phyloP scores from a whole-genome alignment of 768 basidiomycete genomes.

The Suillus alpinus region DNA sequence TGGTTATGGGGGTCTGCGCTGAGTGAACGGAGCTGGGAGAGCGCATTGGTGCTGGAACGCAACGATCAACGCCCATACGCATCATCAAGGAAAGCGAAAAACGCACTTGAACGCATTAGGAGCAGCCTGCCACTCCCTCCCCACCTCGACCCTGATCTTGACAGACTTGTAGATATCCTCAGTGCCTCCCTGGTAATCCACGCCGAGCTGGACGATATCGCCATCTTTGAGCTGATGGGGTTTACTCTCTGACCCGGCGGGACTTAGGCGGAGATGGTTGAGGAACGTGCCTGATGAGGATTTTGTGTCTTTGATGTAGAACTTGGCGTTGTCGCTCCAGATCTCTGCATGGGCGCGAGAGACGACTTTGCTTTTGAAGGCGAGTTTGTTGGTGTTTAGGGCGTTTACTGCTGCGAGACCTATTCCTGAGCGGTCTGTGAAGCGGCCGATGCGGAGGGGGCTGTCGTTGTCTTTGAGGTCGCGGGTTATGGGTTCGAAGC shows the following conservation, averaged over 20 bases:
- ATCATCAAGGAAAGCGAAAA: background rate
- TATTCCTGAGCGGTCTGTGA: conserved; percentile 59
- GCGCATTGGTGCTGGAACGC: conserved; percentile 56
- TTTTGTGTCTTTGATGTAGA: conserved; percentile 89
- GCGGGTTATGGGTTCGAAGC: conserved; percentile 89
- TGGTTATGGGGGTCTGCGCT: conserved; percentile 36
- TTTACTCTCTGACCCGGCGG: conserved; percentile 78
- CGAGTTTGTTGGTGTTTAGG: conserved; percentile 77
- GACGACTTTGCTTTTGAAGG: conserved; percentile 96
- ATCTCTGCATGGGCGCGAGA: conserved; percentile 93
- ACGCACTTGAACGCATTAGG: conserved; percentile 82
- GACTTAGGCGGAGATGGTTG: conserved; percentile 86
- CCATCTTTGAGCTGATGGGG: conserved; percentile 86
- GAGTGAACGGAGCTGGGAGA: conserved; percentile 80
- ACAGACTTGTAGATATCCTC: conserved; percentile 98
- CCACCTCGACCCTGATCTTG: conserved; percentile 91
- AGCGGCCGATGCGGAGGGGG: conserved; percentile 85
- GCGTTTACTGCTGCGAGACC: conserved; percentile 55
- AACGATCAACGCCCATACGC: background rate
- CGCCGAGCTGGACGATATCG: conserved; percentile 91
- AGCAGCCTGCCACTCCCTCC: conserved; percentile 85
- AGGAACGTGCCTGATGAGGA: conserved; percentile 90
- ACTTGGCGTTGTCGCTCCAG: conserved; percentile 72
- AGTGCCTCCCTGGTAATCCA: conserved; percentile 96
- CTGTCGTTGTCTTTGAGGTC: conserved; percentile 72